phyloP scores from a whole-genome alignment of 192 early-diverging fungal species.

The Gaertneriomyces sp. region DNA sequence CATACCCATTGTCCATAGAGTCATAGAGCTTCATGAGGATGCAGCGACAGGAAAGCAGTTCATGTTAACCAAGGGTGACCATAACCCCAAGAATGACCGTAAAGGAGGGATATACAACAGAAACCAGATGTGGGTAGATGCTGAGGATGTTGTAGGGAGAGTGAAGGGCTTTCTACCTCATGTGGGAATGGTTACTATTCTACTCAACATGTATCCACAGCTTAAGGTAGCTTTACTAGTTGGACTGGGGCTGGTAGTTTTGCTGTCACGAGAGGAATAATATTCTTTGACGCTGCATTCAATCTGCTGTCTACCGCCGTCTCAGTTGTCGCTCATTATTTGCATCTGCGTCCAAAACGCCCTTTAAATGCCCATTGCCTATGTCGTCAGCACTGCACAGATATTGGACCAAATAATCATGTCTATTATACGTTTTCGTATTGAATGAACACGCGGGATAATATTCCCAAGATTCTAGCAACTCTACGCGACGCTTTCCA shows the following conservation, averaged over 20 bases:
- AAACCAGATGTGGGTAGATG: slow-evolving; percentile 87
- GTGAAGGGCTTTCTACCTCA: slow-evolving; percentile 88
- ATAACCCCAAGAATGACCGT: slow-evolving; percentile 87
- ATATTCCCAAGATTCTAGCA: too few relatives aligned
- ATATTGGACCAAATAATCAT: too few relatives aligned
- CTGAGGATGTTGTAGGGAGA: slow-evolving; percentile 84
- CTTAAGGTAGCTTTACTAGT: slow-evolving; percentile 81
- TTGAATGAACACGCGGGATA: too few relatives aligned
- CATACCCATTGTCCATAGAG: slow-evolving; percentile 96
- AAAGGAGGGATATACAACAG: slow-evolving; percentile 64
- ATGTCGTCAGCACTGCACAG: too few relatives aligned
- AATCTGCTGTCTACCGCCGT: too few relatives aligned
- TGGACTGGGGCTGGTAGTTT: slow-evolving; percentile 50
- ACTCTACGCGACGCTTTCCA: slow-evolving; percentile 1
- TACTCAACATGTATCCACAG: slow-evolving; percentile 94
- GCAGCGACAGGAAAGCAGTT: slow-evolving; percentile 65
- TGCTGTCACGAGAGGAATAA: slow-evolving; percentile 38
- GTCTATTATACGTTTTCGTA: too few relatives aligned
- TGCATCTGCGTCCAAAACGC: too few relatives aligned
- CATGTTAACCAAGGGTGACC: slow-evolving; percentile 96
- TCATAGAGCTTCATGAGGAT: slow-evolving; percentile 78
- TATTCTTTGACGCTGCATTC: too few relatives aligned
- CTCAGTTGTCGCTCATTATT: too few relatives aligned
- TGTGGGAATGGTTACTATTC: slow-evolving; percentile 92
- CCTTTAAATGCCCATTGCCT: too few relatives aligned